These are phyloP conservation scores for Leptodontidium sp. DNA, from an alignment of 2,329 filamentous ascomycete species.

Conservation along the genomic window DNA sequence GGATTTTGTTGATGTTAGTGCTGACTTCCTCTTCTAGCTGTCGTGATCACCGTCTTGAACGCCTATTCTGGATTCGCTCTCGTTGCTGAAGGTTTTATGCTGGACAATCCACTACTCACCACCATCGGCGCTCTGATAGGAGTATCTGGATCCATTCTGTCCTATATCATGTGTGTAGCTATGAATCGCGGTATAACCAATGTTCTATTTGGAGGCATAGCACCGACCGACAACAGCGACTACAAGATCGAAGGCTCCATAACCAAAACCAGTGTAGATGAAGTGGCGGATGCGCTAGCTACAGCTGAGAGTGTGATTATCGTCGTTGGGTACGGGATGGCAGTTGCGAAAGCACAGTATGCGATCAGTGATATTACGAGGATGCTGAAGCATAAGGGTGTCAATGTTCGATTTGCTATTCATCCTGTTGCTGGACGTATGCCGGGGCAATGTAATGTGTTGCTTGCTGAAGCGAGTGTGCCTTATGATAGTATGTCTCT, in stretches of 20 bases:
- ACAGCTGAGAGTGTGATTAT: constrained; percentile 88
- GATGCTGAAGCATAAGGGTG: constrained; percentile 75
- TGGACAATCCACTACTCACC: constrained; percentile 85
- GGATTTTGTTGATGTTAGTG: background rate
- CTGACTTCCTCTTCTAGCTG: constrained; percentile 56
- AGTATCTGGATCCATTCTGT: constrained; percentile 87
- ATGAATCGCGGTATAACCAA: constrained; percentile 94
- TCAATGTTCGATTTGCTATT: constrained; percentile 88
- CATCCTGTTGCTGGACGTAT: constrained; percentile 91
- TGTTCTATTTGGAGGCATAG: constrained; percentile 85
- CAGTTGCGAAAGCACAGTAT: constrained; percentile 92
- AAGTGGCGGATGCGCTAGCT: constrained; percentile 77
- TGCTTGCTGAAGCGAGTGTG: constrained; percentile 86
- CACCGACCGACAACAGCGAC: constrained; percentile 67
- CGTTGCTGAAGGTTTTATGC: constrained; percentile 91
- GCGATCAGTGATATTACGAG: constrained; percentile 84
- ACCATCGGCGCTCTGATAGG: constrained; percentile 88
- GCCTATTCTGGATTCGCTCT: constrained; percentile 91
- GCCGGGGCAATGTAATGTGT: constrained; percentile 92
- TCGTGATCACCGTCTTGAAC: constrained; percentile 89
- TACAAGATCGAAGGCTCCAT: constrained; percentile 83
- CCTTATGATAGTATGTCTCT: constrained; percentile 75
- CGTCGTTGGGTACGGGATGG: constrained; percentile 88
- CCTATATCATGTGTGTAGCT: constrained; percentile 85
- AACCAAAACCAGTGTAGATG: constrained; percentile 80